Base-by-base conservation (phyloP, 148 eudicot species). In the Nepenthes mirabilis region DNA sequence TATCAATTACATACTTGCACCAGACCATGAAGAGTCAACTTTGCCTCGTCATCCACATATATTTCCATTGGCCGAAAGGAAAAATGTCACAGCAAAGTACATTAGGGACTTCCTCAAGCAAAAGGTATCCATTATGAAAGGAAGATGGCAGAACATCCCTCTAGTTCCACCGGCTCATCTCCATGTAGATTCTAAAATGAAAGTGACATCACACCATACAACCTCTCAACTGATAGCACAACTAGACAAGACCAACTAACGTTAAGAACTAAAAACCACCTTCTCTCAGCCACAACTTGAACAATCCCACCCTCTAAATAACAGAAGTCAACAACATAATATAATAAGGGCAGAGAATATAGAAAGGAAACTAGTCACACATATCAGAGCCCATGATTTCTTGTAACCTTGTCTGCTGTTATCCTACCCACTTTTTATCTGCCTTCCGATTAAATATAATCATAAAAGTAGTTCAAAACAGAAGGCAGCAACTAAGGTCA, bases 61-160 rank as follows among this genome's bases (percentile, higher is more conserved):
- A 93, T 93, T 76, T 93, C 98, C 98, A 82, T 77, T 40, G 97
- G 97, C 97, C 87, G 97, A 72, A 87, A 84, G 74, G 80, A 78
- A 81, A 90, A 83, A 82, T 67, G 79, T 83, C 78, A 82, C 56
- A 74, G 77, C 70, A 85, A 82, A 85, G 72, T 74, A 78, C 70
- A 74, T 88, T 88, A 88, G 89, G 75, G 72, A 74, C 75, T 75
- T 75, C 79, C 55, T 57, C 80, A 80, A 71, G 75, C 75, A 77
- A 74, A 85, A 73, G 80, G 74, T 74, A 79, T 79, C 91, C 88
- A 82, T 60, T 72, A 84, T 64, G 78, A 80, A 88, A 77, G 72
- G 87, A 82, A 76, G 83, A 80, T 65, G 77, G 76, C 49, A 62
- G 93, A 68, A 69, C 75, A 73, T 59, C 59, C 78, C 80, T 59